Evolutionary conservation across 495 filamentous ascomycete genomes (phyloP), one percentile per base, ranked within the genome.

Genomic region (Neurospora sp.): DNA sequence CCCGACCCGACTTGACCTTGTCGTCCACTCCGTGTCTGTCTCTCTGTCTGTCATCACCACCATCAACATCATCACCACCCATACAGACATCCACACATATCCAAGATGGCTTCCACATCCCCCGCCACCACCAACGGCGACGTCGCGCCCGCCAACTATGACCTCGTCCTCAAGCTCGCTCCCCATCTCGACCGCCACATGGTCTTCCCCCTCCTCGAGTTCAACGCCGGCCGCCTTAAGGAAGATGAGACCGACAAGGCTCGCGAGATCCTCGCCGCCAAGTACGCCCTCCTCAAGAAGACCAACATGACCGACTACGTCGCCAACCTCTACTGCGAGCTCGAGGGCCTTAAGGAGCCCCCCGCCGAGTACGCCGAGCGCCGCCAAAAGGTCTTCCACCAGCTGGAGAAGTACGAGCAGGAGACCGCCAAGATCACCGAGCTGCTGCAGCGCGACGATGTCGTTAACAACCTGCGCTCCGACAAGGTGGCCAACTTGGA

Each of bases 291-390:
- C 39, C 89, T 98, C 72, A 95, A 97, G 87, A 89, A 92, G 81
- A 97, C 96, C 73, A 96, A 98, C 86, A 99, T 99, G 96, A 93
- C 90, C 77, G 96, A 98, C 83, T 99, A 96, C 81, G 93, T 98
- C 49, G 93, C 93, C 76, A 90, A 90, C 75, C 85, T 99, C 78
- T 93, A 96, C 86, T 88, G 91, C 80, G 91, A 97, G 80, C 89
- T 99, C 76, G 89, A 97, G 83, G 86, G 92, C 76, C 88, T 92
- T 72, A 88, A 93, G 54, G 86, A 93, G 66, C 85, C 92, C 70
- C 94, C 96, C 31, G 87, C 91, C 72, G 94, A 98, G 82, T 97
- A 94, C 80, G 86, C 89, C 73, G 91, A 92, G 80, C 95, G 93
- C 89, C 88, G 92, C 76, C 92, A 98, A 80, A 92, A 94, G 82